Evolutionary conservation across 78 protist genomes (phyloP), one percentile per base, ranked within the genome.

Genomic region (Tieghemostelium lacteum): DNA sequence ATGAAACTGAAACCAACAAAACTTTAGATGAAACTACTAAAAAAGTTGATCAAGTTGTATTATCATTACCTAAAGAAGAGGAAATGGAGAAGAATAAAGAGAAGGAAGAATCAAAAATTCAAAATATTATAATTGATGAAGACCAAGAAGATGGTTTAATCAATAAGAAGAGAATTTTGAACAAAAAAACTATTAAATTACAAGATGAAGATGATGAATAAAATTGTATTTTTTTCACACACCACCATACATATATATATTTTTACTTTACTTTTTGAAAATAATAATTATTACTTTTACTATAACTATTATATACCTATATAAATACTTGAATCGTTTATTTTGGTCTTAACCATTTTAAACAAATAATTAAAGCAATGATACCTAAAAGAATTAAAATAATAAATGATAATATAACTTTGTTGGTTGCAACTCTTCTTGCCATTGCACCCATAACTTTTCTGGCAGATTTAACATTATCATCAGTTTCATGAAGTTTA

Each of bases 371-470:
- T 39, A 78, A 66, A 36, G 36, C 75, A 39, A 78, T 78, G 55
- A 78, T 78, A 52, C 77, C 88, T 31, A 78, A 19, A 36, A 78
- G 45, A 24, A 78, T 39, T 39, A 78, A 26, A 78, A 78, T 78
- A 58, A 78, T 78, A 78, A 78, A 54, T 52, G 67, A 39, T 78
- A 78, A 66, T 55, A 78, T 78, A 39, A 78, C 61, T 55, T 78
- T 78, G 75, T 78, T 78, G n/a, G 88, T 78, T 64, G 88, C 88
- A 31, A 78, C 29, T 60, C 88, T 64, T 66, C 88, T 78, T 54
- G 88, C 88, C 55, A 78, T 78, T 22, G 73, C 73, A 42, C 65
- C 57, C 58, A 78, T 78, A 64, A 66, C 57, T 39, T 54, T 78
- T 37, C 66, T 78, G 6, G 88, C 88, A 14, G 66, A 26, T n/a